A percentile compares a stretch with the other conserved stretches of the same genome.
These are phyloP conservation scores for Pythium phragmitis DNA, from an alignment of 352 stramenopile genomes.

Conservation along the genomic window DNA sequence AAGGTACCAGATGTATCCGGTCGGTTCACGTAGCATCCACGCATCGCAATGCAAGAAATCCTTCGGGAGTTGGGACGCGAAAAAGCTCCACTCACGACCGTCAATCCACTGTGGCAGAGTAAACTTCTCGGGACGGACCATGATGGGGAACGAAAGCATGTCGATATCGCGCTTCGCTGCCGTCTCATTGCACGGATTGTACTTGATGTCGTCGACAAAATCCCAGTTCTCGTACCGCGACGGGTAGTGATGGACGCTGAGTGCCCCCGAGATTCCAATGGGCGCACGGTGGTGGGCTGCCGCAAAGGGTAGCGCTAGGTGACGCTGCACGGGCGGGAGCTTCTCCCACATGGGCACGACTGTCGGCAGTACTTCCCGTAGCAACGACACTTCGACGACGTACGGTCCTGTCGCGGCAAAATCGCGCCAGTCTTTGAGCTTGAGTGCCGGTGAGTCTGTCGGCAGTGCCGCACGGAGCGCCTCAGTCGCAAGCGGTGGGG, in stretches of 20 bases:
- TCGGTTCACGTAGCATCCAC: slow-evolving; percentile 62
- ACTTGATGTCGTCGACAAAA: slow-evolving; percentile 76
- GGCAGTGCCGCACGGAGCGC: slow-evolving; percentile 41
- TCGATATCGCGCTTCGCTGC: slow-evolving; percentile 37
- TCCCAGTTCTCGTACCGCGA: slow-evolving; percentile 89
- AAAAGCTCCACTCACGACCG: slow-evolving; percentile 73
- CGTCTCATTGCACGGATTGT: slow-evolving; percentile 67
- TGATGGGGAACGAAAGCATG: slow-evolving; percentile 73
- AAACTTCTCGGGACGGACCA: slow-evolving; percentile 68
- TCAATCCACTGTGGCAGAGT: slow-evolving; percentile 79
- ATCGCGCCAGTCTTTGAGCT: slow-evolving; percentile 65
- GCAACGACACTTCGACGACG: slow-evolving; percentile 54
- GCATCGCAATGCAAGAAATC: slow-evolving; percentile 78
- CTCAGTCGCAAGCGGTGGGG: slow-evolving; percentile 38
- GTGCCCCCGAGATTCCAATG: slow-evolving; percentile 66
- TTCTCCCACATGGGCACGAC: slow-evolving; percentile 53
- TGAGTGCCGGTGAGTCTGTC: slow-evolving; percentile 36
- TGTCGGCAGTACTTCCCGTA: slow-evolving; percentile 49
- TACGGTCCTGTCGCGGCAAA: slow-evolving; percentile 75
- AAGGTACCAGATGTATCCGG: slow-evolving; percentile 61
- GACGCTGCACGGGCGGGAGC: slow-evolving; percentile 46
- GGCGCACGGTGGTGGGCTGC: slow-evolving; percentile 50
- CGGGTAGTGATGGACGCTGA: slow-evolving; percentile 76
- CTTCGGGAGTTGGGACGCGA: slow-evolving; percentile 48
- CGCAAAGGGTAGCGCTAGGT: slow-evolving; percentile 70